Base-by-base conservation (phyloP, 805 yeast species). In the Blastobotrys muscicola region DNA sequence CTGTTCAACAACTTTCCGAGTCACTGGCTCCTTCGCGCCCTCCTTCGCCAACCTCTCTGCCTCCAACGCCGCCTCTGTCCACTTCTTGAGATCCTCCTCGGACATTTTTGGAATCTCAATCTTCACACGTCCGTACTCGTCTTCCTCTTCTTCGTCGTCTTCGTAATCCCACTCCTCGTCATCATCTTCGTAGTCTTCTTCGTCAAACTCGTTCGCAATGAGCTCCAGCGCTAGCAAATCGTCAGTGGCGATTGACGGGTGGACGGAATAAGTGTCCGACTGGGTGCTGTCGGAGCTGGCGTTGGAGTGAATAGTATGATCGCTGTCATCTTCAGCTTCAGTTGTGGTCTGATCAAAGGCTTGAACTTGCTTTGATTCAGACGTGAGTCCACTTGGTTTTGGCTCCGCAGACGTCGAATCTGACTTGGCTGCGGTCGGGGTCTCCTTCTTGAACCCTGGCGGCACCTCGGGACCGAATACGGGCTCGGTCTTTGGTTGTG, bases 101-200 rank as follows among this genome's bases (percentile, higher is more conserved):
- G 29, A n/a, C 33, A 33, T 29, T 9, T 14, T 14, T 29, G 49
- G 44, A 39, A 41, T 16, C 29, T 14, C 26, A 34, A 54, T 1
- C 68, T 64, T 41, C 2, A 63, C 52, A 3, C 67, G 48, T 9
- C 65, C 66, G 42, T 45, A 58, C 33, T 59, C 60, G 45, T 65
- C 67, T 41, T 62, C 66, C 11, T 58, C 64, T 36, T 60, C 64
- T 8, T 65, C 67, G 12, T 67, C 70, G 26, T 65, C 67, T 50
- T 67, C 63, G 15, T 67, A 70, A 20, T 52, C 53, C 13, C 55
- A 55, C 1, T 50, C 64, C 78, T 82, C 10, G 85, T 87, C 34
- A 71, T 68, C 60, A 78, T 67, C 39, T 89, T 39, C 45, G 29
- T 29, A 36, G 14, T 52, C 45, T 15, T 52, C 55, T 15, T 49